These are phyloP conservation scores for Enterocytospora artemiae DNA, from an alignment of 371 early-diverging fungal genomes.

Conservation along the genomic window DNA sequence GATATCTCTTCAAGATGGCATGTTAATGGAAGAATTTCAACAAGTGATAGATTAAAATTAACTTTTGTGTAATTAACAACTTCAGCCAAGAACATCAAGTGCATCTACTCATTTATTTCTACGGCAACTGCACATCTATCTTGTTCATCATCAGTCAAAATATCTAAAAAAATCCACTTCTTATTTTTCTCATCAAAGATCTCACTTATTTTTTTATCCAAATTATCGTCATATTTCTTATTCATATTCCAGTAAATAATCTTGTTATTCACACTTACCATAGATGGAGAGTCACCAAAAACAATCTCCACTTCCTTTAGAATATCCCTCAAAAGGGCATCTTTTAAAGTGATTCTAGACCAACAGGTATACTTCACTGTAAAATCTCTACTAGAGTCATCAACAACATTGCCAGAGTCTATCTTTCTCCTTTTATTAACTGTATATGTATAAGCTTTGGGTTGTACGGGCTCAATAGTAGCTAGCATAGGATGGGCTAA, in stretches of 20 bases:
- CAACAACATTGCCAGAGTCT: slow-evolving; percentile 9
- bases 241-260: slow-evolving; percentile 63
- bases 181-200: slow-evolving; percentile 23
- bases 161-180: slow-evolving; percentile 25
- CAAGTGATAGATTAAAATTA: no score
- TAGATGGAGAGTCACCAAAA: slow-evolving; percentile 75
- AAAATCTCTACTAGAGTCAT: background rate
- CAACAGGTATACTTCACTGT: slow-evolving; percentile 71
- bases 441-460: slow-evolving; percentile 59
- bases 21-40: no score
- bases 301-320: slow-evolving; percentile 70
- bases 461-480: slow-evolving; percentile 88
- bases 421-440: slow-evolving; percentile 68
- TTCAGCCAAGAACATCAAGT: no score
- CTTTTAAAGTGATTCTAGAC: slow-evolving; percentile 83
- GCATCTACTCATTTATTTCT: background rate
- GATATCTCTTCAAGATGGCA: no score
- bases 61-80: no score
- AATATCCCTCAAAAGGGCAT: slow-evolving; percentile 75
- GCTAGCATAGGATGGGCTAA: slow-evolving; percentile 95
- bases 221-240: slow-evolving; percentile 32
- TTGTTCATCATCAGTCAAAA: slow-evolving; percentile 24
- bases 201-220: slow-evolving; percentile 40
- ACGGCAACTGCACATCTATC: slow-evolving; percentile 22
- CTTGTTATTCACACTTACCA: slow-evolving; percentile 78